Conservation (phyloP, 768 basidiomycete species). For the Amanita exitialis region DNA sequence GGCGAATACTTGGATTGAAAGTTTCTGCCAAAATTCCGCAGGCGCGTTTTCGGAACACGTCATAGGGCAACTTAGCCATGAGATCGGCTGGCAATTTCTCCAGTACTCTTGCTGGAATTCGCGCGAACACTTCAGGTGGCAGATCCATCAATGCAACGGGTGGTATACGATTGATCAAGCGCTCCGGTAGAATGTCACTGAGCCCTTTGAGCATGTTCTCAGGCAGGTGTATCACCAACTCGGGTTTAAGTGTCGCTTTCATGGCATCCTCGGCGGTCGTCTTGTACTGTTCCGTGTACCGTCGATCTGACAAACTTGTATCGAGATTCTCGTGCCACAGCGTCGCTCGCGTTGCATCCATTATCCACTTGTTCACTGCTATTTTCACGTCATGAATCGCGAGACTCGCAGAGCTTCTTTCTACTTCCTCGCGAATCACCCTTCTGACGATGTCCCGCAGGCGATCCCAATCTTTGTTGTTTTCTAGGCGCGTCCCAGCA, state of each 20-base stretch:
- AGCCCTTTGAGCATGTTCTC: background rate
- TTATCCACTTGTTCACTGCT: background rate
- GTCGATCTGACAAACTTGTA: background rate
- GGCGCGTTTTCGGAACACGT: background rate
- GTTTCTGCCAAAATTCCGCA: background rate
- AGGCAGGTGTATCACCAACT: background rate
- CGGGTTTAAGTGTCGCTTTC: background rate
- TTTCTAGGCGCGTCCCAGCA: background rate
- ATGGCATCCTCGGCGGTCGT: background rate
- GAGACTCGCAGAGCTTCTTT: background rate
- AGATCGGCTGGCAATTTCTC: conserved; percentile 2
- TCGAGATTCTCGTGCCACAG: conserved; percentile 1
- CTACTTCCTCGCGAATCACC: background rate
- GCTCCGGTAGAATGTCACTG: background rate
- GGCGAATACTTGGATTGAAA: background rate
- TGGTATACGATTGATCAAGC: background rate
- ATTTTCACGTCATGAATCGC: background rate
- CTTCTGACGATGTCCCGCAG: background rate
- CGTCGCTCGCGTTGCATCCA: background rate
- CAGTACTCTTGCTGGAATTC: background rate
- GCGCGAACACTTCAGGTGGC: background rate
- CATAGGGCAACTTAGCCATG: background rate
- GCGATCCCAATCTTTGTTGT: background rate
- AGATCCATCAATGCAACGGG: background rate
- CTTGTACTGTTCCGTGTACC: background rate